Conservation (phyloP, 148 eudicot species). For the Diospyros kaki region DNA sequence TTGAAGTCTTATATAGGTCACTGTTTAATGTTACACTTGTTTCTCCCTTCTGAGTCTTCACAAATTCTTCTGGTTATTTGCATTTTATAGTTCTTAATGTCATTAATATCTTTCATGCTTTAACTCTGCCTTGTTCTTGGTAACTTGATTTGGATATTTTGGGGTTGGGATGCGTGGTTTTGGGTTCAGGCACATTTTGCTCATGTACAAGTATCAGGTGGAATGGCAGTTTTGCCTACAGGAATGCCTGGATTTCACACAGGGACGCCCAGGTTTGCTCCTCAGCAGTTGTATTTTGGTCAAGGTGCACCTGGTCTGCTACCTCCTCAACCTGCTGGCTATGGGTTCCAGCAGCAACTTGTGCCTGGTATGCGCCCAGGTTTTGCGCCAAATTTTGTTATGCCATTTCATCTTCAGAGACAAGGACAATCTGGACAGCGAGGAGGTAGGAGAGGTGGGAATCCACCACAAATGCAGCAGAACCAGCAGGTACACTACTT, state of each 20-base stretch:
- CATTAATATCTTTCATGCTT: neutral
- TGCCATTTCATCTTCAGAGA: slow-evolving; percentile 42
- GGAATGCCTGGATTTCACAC: slow-evolving; percentile 40
- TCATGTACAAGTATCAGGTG: slow-evolving; percentile 33
- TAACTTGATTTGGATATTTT: neutral
- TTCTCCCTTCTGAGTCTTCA: neutral
- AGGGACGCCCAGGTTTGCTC: slow-evolving; percentile 41
- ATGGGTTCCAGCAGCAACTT: slow-evolving; percentile 46
- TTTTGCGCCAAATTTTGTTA: slow-evolving; percentile 37
- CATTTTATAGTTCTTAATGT: neutral
- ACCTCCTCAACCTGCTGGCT: slow-evolving; percentile 40
- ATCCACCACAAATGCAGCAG: slow-evolving; percentile 34
- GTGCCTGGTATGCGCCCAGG: slow-evolving; percentile 48
- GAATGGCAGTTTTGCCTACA: slow-evolving; percentile 29
- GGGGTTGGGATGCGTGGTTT: neutral
- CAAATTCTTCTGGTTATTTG: neutral
- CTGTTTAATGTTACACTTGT: neutral
- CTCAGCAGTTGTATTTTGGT: slow-evolving; percentile 46
- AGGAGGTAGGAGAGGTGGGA: slow-evolving; percentile 41
- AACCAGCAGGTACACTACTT: slow-evolving; percentile 18
- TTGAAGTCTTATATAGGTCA: neutral
- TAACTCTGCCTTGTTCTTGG: neutral
- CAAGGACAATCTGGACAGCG: slow-evolving; percentile 35
- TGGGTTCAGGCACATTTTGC: slow-evolving; percentile 49
- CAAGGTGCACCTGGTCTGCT: slow-evolving; percentile 47